Evolutionary conservation across 345 rosid species (phyloP).

Genomic region (Camelina sativa): DNA sequence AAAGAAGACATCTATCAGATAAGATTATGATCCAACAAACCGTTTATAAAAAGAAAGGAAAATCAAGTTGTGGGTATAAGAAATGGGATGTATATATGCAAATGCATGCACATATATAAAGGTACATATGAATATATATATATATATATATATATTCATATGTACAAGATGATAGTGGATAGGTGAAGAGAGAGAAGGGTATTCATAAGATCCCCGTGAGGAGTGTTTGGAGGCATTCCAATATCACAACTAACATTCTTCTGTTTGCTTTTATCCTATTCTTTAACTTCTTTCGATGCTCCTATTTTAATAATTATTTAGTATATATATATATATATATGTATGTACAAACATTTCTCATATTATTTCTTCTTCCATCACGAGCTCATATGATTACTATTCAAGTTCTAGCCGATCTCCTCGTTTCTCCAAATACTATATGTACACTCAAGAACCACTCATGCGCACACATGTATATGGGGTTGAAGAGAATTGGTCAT

Average conservation of each 20-base stretch:
- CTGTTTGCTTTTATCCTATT: conserved; percentile 49
- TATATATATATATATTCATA: neutral
- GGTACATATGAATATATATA: neutral
- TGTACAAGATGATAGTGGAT: conserved; percentile 11
- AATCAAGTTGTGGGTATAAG: neutral
- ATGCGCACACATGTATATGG: conserved; percentile 5
- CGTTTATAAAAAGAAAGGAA: neutral
- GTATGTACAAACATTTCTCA: neutral
- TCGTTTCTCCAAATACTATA: neutral
- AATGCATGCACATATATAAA: conserved; percentile 11
- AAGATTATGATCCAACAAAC: neutral
- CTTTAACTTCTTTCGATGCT: conserved; percentile 51
- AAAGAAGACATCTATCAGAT: neutral
- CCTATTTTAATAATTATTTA: neutral
- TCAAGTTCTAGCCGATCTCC: conserved; percentile 13
- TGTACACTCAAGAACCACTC: conserved; percentile 20
- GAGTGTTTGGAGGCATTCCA: conserved; percentile 59
- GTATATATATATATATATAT: too few relatives aligned
- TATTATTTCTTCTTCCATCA: conserved; percentile 10
- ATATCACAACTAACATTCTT: conserved; percentile 52
- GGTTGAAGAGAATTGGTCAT: neutral
- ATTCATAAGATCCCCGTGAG: conserved; percentile 54
- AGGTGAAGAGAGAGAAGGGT: conserved; percentile 25
- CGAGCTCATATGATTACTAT: conserved; percentile 30
- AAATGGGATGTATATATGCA: neutral